Conservation (phyloP, 2,329 filamentous ascomycete species). For the Hymenoscyphus repandus region DNA sequence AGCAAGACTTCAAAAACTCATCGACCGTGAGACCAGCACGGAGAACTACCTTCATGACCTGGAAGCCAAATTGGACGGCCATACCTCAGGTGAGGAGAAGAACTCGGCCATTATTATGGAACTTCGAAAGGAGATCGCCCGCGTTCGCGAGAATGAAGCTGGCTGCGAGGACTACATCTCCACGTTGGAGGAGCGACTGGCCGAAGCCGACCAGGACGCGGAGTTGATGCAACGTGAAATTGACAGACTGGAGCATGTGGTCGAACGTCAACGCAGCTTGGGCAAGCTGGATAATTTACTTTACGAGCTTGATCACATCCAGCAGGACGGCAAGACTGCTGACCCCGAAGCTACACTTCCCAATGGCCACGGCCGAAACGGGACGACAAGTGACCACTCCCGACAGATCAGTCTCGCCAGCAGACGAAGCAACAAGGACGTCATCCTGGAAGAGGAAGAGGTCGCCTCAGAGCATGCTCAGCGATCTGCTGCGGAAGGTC, state of each 20-base stretch:
- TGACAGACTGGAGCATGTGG: constrained; percentile 86
- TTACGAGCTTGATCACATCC: constrained; percentile 79
- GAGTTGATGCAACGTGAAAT: constrained; percentile 97
- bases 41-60: constrained; percentile 91
- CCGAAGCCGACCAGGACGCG: constrained; percentile 91
- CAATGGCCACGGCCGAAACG: constrained; percentile 41
- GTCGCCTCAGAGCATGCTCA: constrained; percentile 20
- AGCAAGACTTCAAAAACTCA: constrained; percentile 81
- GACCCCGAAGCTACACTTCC: constrained; percentile 31
- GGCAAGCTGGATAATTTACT: constrained; percentile 91
- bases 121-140: constrained; percentile 83
- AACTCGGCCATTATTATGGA: constrained; percentile 80
- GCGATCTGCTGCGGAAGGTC: constrained; percentile 29
- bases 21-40: constrained; percentile 86
- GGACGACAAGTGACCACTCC: constrained; percentile 46
- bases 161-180: constrained; percentile 96
- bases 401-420: constrained; percentile 48
- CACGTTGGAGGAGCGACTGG: constrained; percentile 88
- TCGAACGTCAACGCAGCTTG: constrained; percentile 90
- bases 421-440: constrained; percentile 48
- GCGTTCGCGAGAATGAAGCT: constrained; percentile 83
- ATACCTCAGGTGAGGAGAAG: constrained; percentile 88
- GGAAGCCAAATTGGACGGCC: constrained; percentile 83
- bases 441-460: constrained; percentile 39
- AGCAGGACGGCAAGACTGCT: constrained; percentile 48